Conservation (phyloP, 2,329 filamentous ascomycete species). For the Raffaelea albimanens region DNA sequence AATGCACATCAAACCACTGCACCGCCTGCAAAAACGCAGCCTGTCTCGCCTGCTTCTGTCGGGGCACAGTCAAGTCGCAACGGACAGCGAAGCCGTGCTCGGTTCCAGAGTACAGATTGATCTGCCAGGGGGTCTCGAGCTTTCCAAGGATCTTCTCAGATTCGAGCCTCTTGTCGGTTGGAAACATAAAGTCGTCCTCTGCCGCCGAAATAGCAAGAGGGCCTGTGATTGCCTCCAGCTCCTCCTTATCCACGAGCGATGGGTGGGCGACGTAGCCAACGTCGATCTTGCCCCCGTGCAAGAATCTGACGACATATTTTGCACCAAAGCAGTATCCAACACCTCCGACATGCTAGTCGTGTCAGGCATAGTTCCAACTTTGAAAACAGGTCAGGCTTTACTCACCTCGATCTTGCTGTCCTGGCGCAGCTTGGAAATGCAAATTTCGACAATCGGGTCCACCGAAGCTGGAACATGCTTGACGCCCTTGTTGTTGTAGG, state of each 20-base stretch:
- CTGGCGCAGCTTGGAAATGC: too few species aligned
- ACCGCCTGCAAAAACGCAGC: slow-evolving; percentile 72
- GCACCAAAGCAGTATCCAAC: slow-evolving; percentile 71
- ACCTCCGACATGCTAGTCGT: slow-evolving; percentile 43
- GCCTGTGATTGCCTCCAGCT: slow-evolving; percentile 55
- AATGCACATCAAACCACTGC: slow-evolving; percentile 72
- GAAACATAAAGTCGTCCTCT: slow-evolving; percentile 59
- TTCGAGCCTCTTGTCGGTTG: slow-evolving; percentile 51
- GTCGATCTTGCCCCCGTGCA: slow-evolving; percentile 48
- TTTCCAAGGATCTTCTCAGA: slow-evolving; percentile 54
- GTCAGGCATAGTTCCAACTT: too few species aligned
- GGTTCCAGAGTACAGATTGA: slow-evolving; percentile 64
- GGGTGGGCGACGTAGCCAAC: slow-evolving; percentile 70
- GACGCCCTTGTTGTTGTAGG: too few species aligned
- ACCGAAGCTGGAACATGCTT: too few species aligned
- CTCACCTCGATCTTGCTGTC: too few species aligned
- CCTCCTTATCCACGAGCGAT: slow-evolving; percentile 59
- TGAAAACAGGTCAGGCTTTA: too few species aligned
- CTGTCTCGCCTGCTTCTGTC: slow-evolving; percentile 64
- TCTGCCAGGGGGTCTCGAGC: slow-evolving; percentile 57
- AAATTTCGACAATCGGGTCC: too few species aligned
- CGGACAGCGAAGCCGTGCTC: slow-evolving; percentile 69
- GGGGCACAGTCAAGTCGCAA: slow-evolving; percentile 47
- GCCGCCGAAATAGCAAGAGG: slow-evolving; percentile 59
- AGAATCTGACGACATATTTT: slow-evolving; percentile 64